Evolutionary conservation across 148 eudicot genomes (phyloP).

Genomic region (Beta vulgaris): DNA sequence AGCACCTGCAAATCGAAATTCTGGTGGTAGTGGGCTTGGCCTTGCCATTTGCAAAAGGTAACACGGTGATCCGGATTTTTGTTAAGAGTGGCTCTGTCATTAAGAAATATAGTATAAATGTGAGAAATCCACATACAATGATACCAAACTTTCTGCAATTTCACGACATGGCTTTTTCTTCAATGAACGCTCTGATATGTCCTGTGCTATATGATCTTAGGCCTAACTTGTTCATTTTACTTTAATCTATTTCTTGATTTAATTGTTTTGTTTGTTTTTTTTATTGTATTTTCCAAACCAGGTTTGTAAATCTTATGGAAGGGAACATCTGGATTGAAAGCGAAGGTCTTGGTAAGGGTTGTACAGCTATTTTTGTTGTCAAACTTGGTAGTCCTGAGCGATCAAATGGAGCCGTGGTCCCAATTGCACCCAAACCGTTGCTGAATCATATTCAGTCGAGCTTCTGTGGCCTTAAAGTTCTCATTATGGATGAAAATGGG

Average conservation of each 20-base stretch:
- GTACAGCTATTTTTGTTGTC: slow-evolving; percentile 58
- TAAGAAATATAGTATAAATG: neutral
- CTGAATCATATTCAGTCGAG: slow-evolving; percentile 40
- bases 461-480: slow-evolving; percentile 75
- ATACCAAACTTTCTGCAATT: neutral
- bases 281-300: slow-evolving; percentile 24
- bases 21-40: slow-evolving; percentile 80
- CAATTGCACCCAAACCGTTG: slow-evolving; percentile 40
- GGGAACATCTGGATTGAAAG: slow-evolving; percentile 92
- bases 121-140: neutral
- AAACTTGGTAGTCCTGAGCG: slow-evolving; percentile 65
- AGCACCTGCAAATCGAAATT: slow-evolving; percentile 41
- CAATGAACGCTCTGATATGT: no score
- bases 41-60: slow-evolving; percentile 93
- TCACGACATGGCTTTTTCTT: no score
- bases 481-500: slow-evolving; percentile 86
- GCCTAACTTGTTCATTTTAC: neutral
- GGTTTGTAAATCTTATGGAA: slow-evolving; percentile 91
- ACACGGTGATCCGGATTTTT: neutral
- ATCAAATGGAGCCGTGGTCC: slow-evolving; percentile 38
- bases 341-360: slow-evolving; percentile 87
- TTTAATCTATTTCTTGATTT: neutral
- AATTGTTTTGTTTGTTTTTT: neutral
- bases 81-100: neutral
- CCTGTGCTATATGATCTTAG: neutral